Conservation (phyloP, 495 filamentous ascomycete species). For the Eremomyces bilateralis region DNA sequence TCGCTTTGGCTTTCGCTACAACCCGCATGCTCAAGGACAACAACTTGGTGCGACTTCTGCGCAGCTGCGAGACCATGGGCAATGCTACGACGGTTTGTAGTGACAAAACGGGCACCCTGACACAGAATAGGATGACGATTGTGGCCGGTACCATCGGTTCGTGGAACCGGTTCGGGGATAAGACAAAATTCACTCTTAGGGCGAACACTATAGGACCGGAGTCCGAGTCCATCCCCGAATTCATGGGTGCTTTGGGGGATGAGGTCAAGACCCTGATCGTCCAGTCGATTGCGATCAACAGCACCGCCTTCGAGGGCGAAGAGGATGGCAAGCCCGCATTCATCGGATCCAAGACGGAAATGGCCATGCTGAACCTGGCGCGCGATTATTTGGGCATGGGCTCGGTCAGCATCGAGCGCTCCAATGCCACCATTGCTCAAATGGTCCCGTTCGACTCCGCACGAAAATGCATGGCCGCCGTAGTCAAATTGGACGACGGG, state of each 20-base stretch:
- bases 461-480: conserved; percentile 47
- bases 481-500: conserved; percentile 30
- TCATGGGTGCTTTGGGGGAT: conserved; percentile 31
- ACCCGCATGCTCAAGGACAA: conserved; percentile 90
- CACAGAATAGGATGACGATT: conserved; percentile 51
- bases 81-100: conserved; percentile 93
- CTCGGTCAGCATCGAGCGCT: conserved; percentile 31
- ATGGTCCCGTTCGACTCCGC: conserved; percentile 46
- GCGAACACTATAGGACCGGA: not conserved
- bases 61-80: conserved; percentile 97
- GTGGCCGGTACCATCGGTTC: conserved; percentile 38
- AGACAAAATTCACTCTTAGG: conserved; percentile 7
- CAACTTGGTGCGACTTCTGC: conserved; percentile 74
- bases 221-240: conserved; percentile 29
- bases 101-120: conserved; percentile 91
- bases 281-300: conserved; percentile 43
- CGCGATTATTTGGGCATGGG: conserved; percentile 41
- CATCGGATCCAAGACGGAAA: conserved; percentile 52
- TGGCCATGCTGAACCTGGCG: conserved; percentile 40
- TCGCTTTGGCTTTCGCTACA: conserved; percentile 86
- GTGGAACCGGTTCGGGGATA: conserved; percentile 27
- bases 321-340: conserved; percentile 29
- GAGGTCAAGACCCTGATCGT: conserved; percentile 28
- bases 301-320: conserved; percentile 42
- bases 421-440: conserved; percentile 37